Conservation (phyloP, 495 filamentous ascomycete species). For the Opeltia flavorubescens region DNA sequence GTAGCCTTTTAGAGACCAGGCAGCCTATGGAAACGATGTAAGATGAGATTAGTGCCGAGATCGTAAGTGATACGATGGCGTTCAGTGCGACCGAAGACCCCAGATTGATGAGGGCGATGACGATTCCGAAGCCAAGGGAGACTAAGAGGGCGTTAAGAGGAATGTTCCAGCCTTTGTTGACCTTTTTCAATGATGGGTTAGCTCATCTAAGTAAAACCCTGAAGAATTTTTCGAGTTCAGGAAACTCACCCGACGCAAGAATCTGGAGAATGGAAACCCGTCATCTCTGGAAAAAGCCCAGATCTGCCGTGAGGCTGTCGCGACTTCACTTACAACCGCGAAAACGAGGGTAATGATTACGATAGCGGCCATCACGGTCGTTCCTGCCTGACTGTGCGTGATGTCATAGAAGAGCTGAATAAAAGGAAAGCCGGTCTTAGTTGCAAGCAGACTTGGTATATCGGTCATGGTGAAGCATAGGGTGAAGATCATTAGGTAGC, state of each 20-base stretch:
- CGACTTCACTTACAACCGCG: slow-evolving; percentile 38
- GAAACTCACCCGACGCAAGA: slow-evolving; percentile 8
- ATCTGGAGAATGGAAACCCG: slow-evolving; percentile 37
- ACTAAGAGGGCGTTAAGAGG: slow-evolving; percentile 37
- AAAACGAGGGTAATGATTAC: slow-evolving; percentile 34
- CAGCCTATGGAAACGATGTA: slow-evolving; percentile 30
- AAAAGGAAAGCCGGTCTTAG: slow-evolving; percentile 33
- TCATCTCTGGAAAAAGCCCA: slow-evolving; percentile 43
- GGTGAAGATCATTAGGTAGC: slow-evolving; percentile 38
- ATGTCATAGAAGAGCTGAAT: slow-evolving; percentile 41
- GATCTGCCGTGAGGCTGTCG: slow-evolving; percentile 42
- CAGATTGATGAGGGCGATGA: slow-evolving; percentile 38
- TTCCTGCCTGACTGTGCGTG: slow-evolving; percentile 28
- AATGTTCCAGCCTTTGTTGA: slow-evolving; percentile 26
- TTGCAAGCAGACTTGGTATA: slow-evolving; percentile 25
- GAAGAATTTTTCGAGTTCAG: neutral
- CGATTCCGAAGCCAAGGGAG: slow-evolving; percentile 25
- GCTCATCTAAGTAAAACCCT: neutral
- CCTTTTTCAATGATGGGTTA: neutral
- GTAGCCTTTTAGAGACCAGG: slow-evolving; percentile 30
- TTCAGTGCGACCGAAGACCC: slow-evolving; percentile 42
- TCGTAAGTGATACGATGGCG: slow-evolving; percentile 22
- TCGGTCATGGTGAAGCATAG: slow-evolving; percentile 40
- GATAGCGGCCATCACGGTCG: slow-evolving; percentile 35
- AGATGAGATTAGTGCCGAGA: slow-evolving; percentile 27